Percentiles rank a stretch among this genome's conserved stretches.
Conservation (phyloP, 2,329 filamentous ascomycete genomes). For the Aspergillus uvarum region DNA sequence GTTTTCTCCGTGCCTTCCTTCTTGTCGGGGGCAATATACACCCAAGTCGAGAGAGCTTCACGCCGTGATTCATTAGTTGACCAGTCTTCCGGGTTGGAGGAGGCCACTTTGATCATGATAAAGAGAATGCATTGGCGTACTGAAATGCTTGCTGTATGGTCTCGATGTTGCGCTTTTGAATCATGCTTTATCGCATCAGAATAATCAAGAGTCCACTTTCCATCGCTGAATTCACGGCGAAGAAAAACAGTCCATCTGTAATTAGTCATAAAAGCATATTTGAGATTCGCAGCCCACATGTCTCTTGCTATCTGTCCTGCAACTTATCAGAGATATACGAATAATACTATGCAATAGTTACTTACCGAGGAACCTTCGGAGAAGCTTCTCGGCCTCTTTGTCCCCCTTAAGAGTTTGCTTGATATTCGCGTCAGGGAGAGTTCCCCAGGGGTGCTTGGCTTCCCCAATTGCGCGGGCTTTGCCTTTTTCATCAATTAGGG, state of each 20-base stretch:
- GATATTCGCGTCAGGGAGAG: neutral
- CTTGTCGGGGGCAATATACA: too few species aligned
- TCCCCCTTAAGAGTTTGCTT: neutral
- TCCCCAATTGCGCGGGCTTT: neutral
- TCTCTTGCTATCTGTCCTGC: neutral
- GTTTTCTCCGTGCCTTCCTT: too few species aligned
- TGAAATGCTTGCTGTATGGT: too few species aligned
- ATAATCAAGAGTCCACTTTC: neutral
- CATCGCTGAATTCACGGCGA: neutral
- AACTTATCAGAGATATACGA: neutral
- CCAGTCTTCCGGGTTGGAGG: too few species aligned
- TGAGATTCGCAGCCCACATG: constrained; percentile 2
- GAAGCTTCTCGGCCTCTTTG: neutral
- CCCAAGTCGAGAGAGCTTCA: too few species aligned
- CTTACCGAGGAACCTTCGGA: neutral
- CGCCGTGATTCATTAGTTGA: too few species aligned
- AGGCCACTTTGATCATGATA: too few species aligned
- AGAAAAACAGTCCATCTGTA: constrained; percentile 3
- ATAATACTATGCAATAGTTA: neutral
- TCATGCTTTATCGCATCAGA: constrained; percentile 1
- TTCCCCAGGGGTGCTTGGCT: constrained; percentile 4
- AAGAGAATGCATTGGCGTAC: too few species aligned
- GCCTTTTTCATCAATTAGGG: neutral
- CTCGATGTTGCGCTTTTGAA: too few species aligned
- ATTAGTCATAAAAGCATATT: constrained; percentile 6